Base-by-base conservation (phyloP, 2,329 filamentous ascomycete species). In the Lachnellula hyalina region DNA sequence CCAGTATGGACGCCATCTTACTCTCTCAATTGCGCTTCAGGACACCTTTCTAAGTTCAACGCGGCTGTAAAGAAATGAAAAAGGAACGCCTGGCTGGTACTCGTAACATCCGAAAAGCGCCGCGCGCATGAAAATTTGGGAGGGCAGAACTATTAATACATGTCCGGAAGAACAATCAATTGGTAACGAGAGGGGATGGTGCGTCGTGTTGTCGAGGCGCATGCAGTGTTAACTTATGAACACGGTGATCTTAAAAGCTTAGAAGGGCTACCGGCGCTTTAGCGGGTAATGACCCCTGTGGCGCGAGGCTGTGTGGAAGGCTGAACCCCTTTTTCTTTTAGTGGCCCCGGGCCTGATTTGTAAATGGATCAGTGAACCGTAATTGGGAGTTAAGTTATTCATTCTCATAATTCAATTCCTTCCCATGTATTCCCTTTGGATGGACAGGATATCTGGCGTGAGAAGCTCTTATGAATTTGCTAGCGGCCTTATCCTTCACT, bases 1-100 rank as follows among this genome's bases (percentile, higher is more conserved):
- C 54, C 9, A 61, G 25, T n/a, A 62, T 17, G 17, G 50, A 44
- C 14, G 54, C 58, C 62, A 62, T 61, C 1, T 42, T 49, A 36
- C 5, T 21, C 19, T 21, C 17, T 38, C 15, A 8, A 38, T 49
- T 17, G 23, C 36, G n/a, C 9, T 41, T 41, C 15, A 41, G 44
- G 51, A 36, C 11, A 48, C 44, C 21, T 25, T 32, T 46, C 12
- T 11, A 28, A 19, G 32, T 38, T 38, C 19, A 9, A 41, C 32
- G 19, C 21, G 12, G 28, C 19, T 15, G 12, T 21, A 46, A 12
- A 19, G 42, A n/a, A 36, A 47, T 36, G 34, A 36, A 46, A 15
- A 35, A 32, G 45, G 12, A 17, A 23, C 19, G 21, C n/a, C 21
- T 45, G 17, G 45, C 28, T 46, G 32, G 41, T 32, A 34, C 19